Base-by-base conservation (phyloP, 176 grass and related monocot genomes). In the Metroxylon sagu region DNA sequence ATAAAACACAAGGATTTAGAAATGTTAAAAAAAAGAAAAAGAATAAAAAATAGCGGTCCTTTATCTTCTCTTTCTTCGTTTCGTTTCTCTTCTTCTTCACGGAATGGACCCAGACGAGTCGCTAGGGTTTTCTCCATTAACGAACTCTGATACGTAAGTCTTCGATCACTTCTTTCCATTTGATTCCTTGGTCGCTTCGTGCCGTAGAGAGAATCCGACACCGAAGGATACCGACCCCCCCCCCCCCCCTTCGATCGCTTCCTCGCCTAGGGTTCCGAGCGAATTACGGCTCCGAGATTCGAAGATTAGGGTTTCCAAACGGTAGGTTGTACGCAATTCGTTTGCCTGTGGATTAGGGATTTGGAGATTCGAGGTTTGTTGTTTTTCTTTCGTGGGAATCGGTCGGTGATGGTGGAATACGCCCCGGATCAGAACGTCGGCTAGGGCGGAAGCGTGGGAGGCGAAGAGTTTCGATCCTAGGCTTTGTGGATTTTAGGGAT, bases 91-190 rank as follows among this genome's bases (percentile, higher is more conserved):
- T 4, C 23, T 0, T 26, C 23, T 35, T 4, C 3, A 59, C 10
- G 35, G 8, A 43, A 43, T 12, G 35, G 10, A 43, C 35, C 6
- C 35, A 6, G 35, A 43, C 35, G 2, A 14, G 21, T 59, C 58
- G n/a, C 69, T 86, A 81, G 83, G 83, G 83, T 81, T 86, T 85
- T 77, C 83, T 73, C 74, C 83, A 77, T 81, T 64, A 66, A 25
- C 72, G 29, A 29, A 61, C 52, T 85, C 28, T 17, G 76, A 50
- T 74, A 65, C 18, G 43, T 49, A 19, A 18, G 26, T 25, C 30
- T 5, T 25, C 26, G 49, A 25, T 52, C 67, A 14, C 58, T 52
- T 62, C 59, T 60, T 27, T 18, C 19, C 26, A 60, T 29, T 60
- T n/a, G 26, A 25, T 25, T 60, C 60, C 57, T 29, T 27, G 7